Percentiles rank a stretch among this genome's conserved stretches.
Conservation (phyloP, 352 stramenopile genomes). For the Stramenopiles sp. region DNA sequence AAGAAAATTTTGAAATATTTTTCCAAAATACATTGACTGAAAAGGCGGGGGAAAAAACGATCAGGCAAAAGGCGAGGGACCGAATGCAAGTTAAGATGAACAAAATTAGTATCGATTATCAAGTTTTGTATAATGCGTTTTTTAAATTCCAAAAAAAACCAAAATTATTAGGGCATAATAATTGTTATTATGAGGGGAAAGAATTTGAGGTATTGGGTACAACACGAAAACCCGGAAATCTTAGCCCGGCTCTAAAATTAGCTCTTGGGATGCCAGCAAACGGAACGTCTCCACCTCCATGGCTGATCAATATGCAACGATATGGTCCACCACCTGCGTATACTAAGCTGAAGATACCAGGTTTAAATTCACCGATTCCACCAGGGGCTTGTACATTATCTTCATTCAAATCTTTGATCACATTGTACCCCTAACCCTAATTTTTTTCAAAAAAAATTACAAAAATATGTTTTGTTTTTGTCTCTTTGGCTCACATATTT, state of each 20-base stretch:
- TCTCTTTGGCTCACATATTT: too few relatives aligned
- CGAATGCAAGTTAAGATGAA: conserved; percentile 74
- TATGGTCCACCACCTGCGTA: conserved; percentile 84
- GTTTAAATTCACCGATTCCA: conserved; percentile 78
- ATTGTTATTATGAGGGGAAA: conserved; percentile 79
- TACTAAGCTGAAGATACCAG: conserved; percentile 71
- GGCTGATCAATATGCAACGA: conserved; percentile 89
- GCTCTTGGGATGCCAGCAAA: conserved; percentile 70
- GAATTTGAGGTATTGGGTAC: conserved; percentile 63
- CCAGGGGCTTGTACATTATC: conserved; percentile 35
- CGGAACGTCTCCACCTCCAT: conserved; percentile 57
- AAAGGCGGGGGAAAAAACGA: conserved; percentile 47
- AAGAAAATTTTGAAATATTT: too few relatives aligned
- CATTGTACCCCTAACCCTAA: too few relatives aligned
- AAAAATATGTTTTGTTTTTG: too few relatives aligned
- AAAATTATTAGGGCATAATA: conserved; percentile 33
- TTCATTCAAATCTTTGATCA: too few relatives aligned
- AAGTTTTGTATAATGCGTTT: conserved; percentile 82
- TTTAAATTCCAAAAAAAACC: conserved; percentile 94
- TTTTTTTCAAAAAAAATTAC: too few relatives aligned
- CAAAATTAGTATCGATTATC: conserved; percentile 83
- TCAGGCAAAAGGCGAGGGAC: conserved; percentile 56
- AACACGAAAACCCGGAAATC: conserved; percentile 22
- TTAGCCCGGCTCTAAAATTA: conserved; percentile 21
- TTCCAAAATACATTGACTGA: conserved; percentile 19